Evolutionary conservation across 176 grass and related monocot species (phyloP).

Genomic region (Rhynchospora tenuis): DNA sequence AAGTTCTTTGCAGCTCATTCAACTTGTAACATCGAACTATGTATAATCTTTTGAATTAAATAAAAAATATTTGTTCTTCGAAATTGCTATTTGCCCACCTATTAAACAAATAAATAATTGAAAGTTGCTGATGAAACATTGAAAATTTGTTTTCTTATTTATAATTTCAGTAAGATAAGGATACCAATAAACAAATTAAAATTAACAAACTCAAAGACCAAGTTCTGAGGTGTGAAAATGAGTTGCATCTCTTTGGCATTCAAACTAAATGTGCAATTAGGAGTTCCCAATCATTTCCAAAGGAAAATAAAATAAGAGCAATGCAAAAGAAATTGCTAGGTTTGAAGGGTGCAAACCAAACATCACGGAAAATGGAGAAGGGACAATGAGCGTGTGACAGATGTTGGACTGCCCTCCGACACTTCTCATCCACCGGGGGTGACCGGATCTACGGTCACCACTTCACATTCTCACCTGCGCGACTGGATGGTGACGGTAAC

Average conservation of each 20-base stretch:
- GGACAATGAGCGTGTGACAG: conserved; percentile 19
- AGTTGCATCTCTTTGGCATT: neutral
- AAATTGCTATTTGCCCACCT: no score
- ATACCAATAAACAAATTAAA: no score
- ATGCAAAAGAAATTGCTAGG: neutral
- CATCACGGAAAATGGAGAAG: conserved; percentile 14
- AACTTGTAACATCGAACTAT: no score
- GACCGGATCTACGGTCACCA: neutral
- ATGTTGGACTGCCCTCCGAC: conserved; percentile 20
- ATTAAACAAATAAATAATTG: no score
- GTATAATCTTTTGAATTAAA: no score
- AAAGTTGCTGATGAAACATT: no score
- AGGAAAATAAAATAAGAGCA: neutral
- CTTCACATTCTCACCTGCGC: neutral
- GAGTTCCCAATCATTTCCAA: neutral
- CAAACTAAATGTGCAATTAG: neutral
- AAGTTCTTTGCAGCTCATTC: no score
- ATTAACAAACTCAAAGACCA: no score
- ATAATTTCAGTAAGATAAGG: no score
- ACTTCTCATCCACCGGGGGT: neutral
- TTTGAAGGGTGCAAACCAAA: neutral
- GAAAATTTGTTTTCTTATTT: no score
- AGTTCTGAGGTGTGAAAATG: no score
- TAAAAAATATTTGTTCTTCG: no score
- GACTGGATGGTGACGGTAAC: conserved; percentile 15